Base-by-base conservation (phyloP, 2,329 filamentous ascomycete genomes). In the Verticillium dahliae region DNA sequence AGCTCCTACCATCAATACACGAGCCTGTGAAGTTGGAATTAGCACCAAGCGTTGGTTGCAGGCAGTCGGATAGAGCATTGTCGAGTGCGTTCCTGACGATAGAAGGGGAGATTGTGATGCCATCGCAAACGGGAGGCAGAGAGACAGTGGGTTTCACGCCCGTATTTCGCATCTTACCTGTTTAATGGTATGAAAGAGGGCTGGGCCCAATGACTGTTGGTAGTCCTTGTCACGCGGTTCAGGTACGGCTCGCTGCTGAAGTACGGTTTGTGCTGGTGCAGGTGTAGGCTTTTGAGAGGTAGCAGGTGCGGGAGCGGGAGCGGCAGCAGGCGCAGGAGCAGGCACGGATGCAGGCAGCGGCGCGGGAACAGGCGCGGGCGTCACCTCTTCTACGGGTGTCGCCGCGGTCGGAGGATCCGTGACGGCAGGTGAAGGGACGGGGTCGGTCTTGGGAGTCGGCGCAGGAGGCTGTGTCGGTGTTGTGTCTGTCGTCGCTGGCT, bases 1-100 rank as follows among this genome's bases (percentile, higher is more conserved):
- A 61, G 95, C 95, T 70, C 95, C 95, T 62, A 99, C 94, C 81
- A 99, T 92, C 62, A 99, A 83, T 60, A 97, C 89, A 65, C 89
- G 90, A 64, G 92, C 85, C 92, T 97, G 76, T 63, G 63, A 66
- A 62, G 60, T 55, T 58, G 63, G 52, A 52, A 71, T 80, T 70
- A 80, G 77, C 70, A 64, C 52, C 4, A 18, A 18, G n/a, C 18
- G 57, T 62, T 33, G 61, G 57, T 33, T 56, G 38, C 34, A 66
- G 61, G 27, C 55, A 58, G 11, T 63, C 4, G 13, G 18, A 10
- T 27, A 34, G 39, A 61, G 37, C 60, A 57, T 37, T 59, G 54
- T 50, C 10, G 61, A 9, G 27, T 13, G 45, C 1, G 4, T 5
- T 18, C 18, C 10, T 13, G 15, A 27, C 15, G 14, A 10, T 52